These are phyloP conservation scores for Yamadazyma triangularis DNA, from an alignment of 1,139 yeast genomes.

Conservation along the genomic window DNA sequence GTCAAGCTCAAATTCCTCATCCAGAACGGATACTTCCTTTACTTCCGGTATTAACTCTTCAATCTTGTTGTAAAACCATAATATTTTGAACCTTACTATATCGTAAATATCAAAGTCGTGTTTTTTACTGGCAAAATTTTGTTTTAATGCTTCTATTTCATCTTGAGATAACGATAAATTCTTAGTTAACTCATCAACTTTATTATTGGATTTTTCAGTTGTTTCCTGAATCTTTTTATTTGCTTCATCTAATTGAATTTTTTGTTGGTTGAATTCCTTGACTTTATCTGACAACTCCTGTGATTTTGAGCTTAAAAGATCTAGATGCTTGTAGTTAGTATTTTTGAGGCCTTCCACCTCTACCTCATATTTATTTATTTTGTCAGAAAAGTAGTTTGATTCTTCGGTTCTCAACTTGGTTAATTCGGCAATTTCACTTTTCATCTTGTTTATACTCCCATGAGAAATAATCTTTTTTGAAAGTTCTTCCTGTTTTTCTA, in stretches of 20 bases:
- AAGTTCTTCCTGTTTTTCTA: conserved; percentile 1
- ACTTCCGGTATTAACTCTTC: conserved; percentile 8
- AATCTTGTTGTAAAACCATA: conserved; percentile 7
- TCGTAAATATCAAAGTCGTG: conserved; percentile 11
- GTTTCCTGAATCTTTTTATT: not conserved
- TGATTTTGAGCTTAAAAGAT: not conserved
- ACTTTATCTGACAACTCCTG: not conserved
- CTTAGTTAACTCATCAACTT: not conserved
- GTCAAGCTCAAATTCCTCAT: conserved; percentile 8
- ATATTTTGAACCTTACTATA: conserved; percentile 7
- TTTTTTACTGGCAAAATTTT: not conserved
- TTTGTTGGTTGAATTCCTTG: not conserved
- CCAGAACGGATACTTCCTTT: conserved; percentile 7
- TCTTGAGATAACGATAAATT: conserved; percentile 4
- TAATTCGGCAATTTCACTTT: not conserved
- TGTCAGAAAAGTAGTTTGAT: too few relatives aligned
- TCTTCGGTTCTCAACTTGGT: too few relatives aligned
- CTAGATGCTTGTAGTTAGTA: not conserved
- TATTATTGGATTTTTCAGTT: not conserved
- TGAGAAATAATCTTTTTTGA: not conserved
- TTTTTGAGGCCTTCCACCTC: not conserved
- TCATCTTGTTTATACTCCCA: too few relatives aligned
- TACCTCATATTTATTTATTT: not conserved
- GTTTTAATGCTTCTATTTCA: not conserved
- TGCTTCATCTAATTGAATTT: not conserved